Conservation (phyloP, 345 rosid species). For the Melaleuca alternifolia region DNA sequence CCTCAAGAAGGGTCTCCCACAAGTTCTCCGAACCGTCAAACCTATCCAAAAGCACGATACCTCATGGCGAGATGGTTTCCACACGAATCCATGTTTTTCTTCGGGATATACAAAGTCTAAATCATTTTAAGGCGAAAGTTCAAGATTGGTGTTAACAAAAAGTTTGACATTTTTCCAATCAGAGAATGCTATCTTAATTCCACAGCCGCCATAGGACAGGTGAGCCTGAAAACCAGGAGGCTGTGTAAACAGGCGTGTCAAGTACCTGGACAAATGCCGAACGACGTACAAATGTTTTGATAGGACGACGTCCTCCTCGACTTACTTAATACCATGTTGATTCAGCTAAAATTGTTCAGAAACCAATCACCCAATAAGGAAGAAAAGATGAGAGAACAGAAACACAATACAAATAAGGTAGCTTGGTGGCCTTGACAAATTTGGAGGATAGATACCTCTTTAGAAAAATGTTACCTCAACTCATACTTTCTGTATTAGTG, state of each 20-base stretch:
- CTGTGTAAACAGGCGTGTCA: neutral
- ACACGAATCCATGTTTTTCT: neutral
- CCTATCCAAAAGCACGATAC: neutral
- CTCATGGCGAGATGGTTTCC: neutral
- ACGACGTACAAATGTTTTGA: fast-evolving
- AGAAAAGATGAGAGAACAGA: neutral
- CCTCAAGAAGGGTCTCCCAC: neutral
- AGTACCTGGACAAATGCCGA: neutral
- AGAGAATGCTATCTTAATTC: neutral
- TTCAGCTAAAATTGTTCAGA: neutral
- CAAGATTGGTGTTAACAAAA: neutral
- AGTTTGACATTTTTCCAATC: neutral
- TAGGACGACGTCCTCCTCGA: neutral
- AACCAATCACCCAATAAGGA: neutral
- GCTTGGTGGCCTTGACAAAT: neutral
- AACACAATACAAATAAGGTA: neutral
- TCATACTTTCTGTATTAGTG: fast-evolving
- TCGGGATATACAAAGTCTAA: neutral
- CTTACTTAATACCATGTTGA: neutral
- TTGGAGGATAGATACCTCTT: neutral
- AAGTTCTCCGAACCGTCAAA: neutral
- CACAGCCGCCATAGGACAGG: neutral
- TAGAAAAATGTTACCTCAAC: too few species aligned
- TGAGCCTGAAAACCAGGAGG: neutral
- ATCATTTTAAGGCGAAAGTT: neutral